These are phyloP conservation scores for Verticillium zaregamsianum DNA, from an alignment of 2,329 filamentous ascomycete genomes.

Conservation along the genomic window DNA sequence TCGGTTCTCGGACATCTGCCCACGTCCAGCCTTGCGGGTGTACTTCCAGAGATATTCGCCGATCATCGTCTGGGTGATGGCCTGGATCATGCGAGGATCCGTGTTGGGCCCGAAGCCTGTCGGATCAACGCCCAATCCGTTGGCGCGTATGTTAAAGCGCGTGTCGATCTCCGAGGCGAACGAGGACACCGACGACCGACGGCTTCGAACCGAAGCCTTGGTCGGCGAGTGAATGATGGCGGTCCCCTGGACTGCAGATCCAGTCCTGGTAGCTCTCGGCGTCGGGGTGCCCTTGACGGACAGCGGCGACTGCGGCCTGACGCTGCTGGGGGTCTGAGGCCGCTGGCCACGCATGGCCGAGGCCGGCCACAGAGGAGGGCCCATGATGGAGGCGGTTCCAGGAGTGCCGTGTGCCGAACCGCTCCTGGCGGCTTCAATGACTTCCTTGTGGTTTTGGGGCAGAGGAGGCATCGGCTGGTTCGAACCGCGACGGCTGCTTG, in stretches of 20 bases:
- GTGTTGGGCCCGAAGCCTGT: conserved; percentile 66
- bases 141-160: conserved; percentile 72
- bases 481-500: conserved; percentile 56
- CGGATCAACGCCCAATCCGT: conserved; percentile 48
- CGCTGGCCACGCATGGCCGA: conserved; percentile 57
- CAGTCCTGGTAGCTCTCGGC: conserved; percentile 44
- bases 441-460: conserved; percentile 76
- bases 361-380: conserved; percentile 77
- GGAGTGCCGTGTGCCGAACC: conserved; percentile 44
- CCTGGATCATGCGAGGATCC: conserved; percentile 97
- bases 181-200: conserved; percentile 86
- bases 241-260: conserved; percentile 39
- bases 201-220: conserved; percentile 37
- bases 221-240: conserved; percentile 45
- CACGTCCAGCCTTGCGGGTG: conserved; percentile 87
- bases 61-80: conserved; percentile 99
- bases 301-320: conserved; percentile 38
- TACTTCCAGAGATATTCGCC: conserved; percentile 99
- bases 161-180: conserved; percentile 93
- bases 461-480: conserved; percentile 59
- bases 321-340: conserved; percentile 58
- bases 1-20: conserved; percentile 81
- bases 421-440: conserved; percentile 73
- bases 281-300: conserved; percentile 54
- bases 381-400: conserved; percentile 56